A percentile compares a stretch with the other conserved stretches of the same genome.
Evolutionary conservation across 1,284 basidiomycete species (phyloP).

Genomic region (Naganishia cerealis): DNA sequence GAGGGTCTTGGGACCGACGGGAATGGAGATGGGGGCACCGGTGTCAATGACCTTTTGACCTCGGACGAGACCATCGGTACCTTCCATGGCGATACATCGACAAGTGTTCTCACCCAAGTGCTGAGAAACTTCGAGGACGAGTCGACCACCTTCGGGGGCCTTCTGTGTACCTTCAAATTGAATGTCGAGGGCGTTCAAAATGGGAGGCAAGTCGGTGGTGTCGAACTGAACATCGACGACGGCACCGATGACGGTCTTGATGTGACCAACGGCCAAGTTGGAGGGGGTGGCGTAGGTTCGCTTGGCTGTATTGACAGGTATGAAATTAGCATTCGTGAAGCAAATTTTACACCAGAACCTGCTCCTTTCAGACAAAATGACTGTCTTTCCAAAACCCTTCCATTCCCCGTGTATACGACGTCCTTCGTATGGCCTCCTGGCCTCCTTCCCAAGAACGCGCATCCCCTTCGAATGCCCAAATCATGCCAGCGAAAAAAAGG

Average conservation of each 20-base stretch:
- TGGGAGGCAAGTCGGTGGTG: conserved; percentile 84
- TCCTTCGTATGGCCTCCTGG: background rate
- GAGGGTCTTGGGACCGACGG: conserved; percentile 80
- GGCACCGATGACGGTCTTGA: conserved; percentile 96
- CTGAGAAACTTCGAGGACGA: conserved; percentile 93
- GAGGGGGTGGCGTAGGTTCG: conserved; percentile 90
- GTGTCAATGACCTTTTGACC: conserved; percentile 96
- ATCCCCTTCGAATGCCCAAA: background rate
- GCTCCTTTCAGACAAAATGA: background rate
- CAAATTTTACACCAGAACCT: background rate
- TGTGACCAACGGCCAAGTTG: conserved; percentile 67
- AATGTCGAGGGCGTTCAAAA: conserved; percentile 94
- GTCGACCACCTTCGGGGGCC: conserved; percentile 68
- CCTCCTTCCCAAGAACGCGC: background rate
- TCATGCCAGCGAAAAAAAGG: background rate
- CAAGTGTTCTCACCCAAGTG: conserved; percentile 98
- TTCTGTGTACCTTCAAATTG: conserved; percentile 65
- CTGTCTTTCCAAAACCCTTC: background rate
- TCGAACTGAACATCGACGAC: conserved; percentile 98
- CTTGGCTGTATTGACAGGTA: conserved; percentile 39
- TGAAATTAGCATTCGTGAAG: background rate
- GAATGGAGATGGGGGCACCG: conserved; percentile 91
- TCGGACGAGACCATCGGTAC: conserved; percentile 80
- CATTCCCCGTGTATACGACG: background rate
- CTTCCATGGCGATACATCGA: conserved; percentile 85